Base-by-base conservation (phyloP, 768 basidiomycete species). In the Panaeolus papilionaceus region DNA sequence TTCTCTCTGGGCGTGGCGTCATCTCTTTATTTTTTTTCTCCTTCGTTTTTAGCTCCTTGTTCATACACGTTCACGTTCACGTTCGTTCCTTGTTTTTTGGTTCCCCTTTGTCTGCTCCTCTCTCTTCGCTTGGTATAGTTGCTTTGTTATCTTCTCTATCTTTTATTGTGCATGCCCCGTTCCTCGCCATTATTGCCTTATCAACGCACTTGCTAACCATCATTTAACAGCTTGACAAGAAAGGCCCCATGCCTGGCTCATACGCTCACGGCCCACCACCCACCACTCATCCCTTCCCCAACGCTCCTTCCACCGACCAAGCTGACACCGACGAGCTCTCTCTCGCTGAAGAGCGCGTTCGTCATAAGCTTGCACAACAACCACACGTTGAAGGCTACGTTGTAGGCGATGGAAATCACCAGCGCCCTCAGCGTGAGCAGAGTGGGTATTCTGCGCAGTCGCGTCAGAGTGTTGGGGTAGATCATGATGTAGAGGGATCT, bases 141-240 rank as follows among this genome's bases (percentile, higher is more conserved):
- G 23, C 23, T 23, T 23, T 23, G 23, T 23, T 23, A 23, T 23
- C 23, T 33, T 26, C 54, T n/a, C 47, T 58, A 10, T 37, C 23
- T n/a, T 47, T 38, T 14, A 45, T 62, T 2, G 38, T 45, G 39
- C 12, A 38, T 40, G 14, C 39, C 2, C 14, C 39, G 38, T 40
- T 40, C 10, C 3, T 40, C 0, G 39, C 2, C 33, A 40, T 2
- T 8, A 11, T 40, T 40, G 2, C 9, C 39, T 10, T 40, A 39
- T 40, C 39, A 4, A 11, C 0, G 33, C 33, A 33, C n/a, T 45
- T 44, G 28, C 39, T 26, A 4, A 40, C 58, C 28, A 28, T 20
- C 26, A 51, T 40, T 0, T 51, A 51, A 5, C 64, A 73, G 74
- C n/a, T 71, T 64, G 71, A 73, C 6, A 75, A 75, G 64, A 72